Evolutionary conservation across 2,329 filamentous ascomycete genomes (phyloP), one percentile per base, ranked within the genome.

Genomic region (Metarhizium robertsii): DNA sequence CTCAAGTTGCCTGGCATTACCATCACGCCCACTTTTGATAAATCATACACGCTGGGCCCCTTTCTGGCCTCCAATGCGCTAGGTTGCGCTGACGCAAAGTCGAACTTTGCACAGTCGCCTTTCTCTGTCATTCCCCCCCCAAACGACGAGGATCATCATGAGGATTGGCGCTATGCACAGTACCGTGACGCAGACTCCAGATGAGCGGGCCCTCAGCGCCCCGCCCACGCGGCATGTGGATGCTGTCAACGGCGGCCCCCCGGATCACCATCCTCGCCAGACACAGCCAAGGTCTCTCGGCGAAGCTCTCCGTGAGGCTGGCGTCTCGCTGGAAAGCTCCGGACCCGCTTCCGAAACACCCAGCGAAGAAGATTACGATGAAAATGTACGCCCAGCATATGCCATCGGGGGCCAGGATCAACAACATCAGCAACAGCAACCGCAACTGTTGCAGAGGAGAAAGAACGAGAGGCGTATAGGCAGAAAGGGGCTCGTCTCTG

Each of bases 291-390:
- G 59, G 29, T 65, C 67, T 7, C 64, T 70, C 10, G 62, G 60
- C 4, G 61, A 67, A 34, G 67, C 65, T 45, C 58, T 69, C 36
- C 61, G 57, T 14, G 59, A 60, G 20, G 62, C 61, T 10, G 64
- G 64, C n/a, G 61, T 60, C 46, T 60, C 56, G 13, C 55, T 63
- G 10, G 61, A 68, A 10, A 54, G 52, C 10, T 25, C 54, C 2
- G 51, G 53, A 2, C 38, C 61, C 57, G 59, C 63, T 36, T 74
- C 72, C 2, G 74, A 75, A 14, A 74, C 69, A 14, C 65, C 73
- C 2, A 77, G 73, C 42, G 75, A 75, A 54, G 75, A 77, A 58
- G 75, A 77, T 54, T 75, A 75, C 50, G 73, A 77, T 36, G 69
- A 73, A 16, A 69, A 67, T 42, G 50, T 69, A 6, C 63, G 67